Evolutionary conservation across 1,284 basidiomycete genomes (phyloP).

Genomic region (Irpex sp.): DNA sequence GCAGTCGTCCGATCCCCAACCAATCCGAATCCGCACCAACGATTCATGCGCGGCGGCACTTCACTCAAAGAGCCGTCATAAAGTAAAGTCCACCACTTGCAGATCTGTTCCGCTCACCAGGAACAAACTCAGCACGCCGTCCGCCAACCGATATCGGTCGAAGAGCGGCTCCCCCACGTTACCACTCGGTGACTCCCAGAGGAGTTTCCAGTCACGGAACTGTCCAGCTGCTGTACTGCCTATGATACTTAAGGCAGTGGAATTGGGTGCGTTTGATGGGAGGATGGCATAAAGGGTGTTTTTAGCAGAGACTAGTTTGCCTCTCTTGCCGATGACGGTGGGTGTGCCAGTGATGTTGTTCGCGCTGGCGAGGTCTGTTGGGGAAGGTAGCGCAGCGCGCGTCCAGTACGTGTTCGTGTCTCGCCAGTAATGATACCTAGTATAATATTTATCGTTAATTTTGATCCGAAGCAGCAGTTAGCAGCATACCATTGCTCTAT

Average conservation of each 20-base stretch:
- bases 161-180: slow-evolving; percentile 46
- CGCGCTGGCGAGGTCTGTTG: slow-evolving; percentile 29
- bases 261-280: slow-evolving; percentile 46
- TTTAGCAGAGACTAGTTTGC: slow-evolving; percentile 40
- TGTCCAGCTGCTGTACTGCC: slow-evolving; percentile 40
- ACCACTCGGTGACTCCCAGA: slow-evolving; percentile 43
- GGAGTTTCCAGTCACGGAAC: slow-evolving; percentile 45
- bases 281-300: slow-evolving; percentile 41
- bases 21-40: background rate
- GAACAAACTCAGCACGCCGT: slow-evolving; percentile 44
- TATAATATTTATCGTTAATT: background rate
- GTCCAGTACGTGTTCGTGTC: slow-evolving; percentile 44
- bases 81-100: slow-evolving; percentile 41
- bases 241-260: slow-evolving; percentile 44
- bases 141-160: slow-evolving; percentile 42
- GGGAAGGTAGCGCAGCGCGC: slow-evolving; percentile 43
- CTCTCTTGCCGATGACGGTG: slow-evolving; percentile 50
- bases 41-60: background rate
- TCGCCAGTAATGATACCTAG: slow-evolving; percentile 52
- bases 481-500: slow-evolving; percentile 42
- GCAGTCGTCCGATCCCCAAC: background rate
- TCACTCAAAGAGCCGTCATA: slow-evolving; percentile 14
- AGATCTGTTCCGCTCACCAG: slow-evolving; percentile 44
- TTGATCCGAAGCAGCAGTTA: background rate
- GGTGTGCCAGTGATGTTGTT: slow-evolving; percentile 50